Conservation (phyloP, 305 asterid genomes). For the Withania somnifera region DNA sequence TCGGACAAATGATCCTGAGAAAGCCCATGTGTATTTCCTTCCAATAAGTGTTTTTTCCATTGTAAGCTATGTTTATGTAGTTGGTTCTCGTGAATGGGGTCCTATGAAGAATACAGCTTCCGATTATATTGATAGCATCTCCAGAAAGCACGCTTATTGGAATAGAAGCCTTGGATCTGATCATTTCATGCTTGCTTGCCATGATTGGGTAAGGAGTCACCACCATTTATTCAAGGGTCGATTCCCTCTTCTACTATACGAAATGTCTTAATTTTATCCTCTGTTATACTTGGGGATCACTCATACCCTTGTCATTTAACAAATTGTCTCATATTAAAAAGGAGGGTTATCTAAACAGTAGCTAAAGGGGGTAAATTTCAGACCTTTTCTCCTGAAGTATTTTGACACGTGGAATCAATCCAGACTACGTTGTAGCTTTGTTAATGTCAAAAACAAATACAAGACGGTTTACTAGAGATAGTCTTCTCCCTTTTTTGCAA, state of each 20-base stretch:
- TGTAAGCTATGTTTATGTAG: slow-evolving; percentile 27
- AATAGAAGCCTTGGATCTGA: slow-evolving; percentile 50
- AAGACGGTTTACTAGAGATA: neutral
- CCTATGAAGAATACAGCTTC: slow-evolving; percentile 31
- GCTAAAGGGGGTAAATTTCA: neutral
- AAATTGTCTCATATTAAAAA: neutral
- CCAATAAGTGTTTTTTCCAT: slow-evolving; percentile 27
- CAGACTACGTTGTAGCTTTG: neutral
- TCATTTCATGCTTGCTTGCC: slow-evolving; percentile 67
- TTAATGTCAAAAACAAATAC: neutral
- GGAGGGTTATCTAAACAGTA: neutral
- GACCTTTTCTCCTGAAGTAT: neutral
- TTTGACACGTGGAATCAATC: neutral
- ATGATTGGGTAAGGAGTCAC: slow-evolving; percentile 43
- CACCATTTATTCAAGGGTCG: neutral
- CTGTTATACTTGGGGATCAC: neutral
- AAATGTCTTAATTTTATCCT: neutral
- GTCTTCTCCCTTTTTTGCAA: neutral
- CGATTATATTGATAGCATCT: slow-evolving; percentile 36
- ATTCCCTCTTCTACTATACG: neutral
- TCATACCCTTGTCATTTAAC: neutral
- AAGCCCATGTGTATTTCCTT: slow-evolving; percentile 40
- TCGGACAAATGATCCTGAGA: slow-evolving; percentile 31
- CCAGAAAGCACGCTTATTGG: slow-evolving; percentile 47
- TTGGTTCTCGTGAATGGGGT: slow-evolving; percentile 28